Percentiles rank a stretch among this genome's conserved stretches.
Evolutionary conservation across 148 eudicot genomes (phyloP).

Genomic region (Rhododendron vialii): DNA sequence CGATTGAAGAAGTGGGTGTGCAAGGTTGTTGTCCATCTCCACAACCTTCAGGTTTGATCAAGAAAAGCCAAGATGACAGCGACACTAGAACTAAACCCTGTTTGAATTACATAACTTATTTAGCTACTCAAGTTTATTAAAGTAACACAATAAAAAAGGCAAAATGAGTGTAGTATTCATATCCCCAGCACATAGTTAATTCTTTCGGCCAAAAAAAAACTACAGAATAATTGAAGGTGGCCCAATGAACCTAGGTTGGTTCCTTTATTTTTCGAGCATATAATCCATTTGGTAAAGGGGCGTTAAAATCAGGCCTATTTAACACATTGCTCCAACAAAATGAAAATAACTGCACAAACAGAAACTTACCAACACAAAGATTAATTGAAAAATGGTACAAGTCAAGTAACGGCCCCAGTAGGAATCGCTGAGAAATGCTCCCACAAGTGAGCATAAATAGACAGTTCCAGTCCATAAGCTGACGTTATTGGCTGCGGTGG

Average conservation of each 20-base stretch:
- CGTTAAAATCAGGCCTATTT: too few relatives aligned
- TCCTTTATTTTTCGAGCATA: too few relatives aligned
- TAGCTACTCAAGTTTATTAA: not conserved
- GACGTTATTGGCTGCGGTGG: conserved; percentile 75
- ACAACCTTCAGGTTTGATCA: conserved; percentile 71
- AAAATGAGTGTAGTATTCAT: too few relatives aligned
- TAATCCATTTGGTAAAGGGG: too few relatives aligned
- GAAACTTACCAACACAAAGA: conserved; percentile 53
- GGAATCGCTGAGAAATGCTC: conserved; percentile 92
- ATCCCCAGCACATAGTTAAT: too few relatives aligned
- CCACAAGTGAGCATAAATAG: conserved; percentile 74
- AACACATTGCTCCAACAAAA: too few relatives aligned
- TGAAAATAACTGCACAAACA: too few relatives aligned
- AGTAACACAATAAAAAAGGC: too few relatives aligned
- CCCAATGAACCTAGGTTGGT: too few relatives aligned
- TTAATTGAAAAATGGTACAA: conserved; percentile 70
- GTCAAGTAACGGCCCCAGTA: conserved; percentile 94
- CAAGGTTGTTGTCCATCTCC: conserved; percentile 50
- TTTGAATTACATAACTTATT: not conserved
- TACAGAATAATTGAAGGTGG: too few relatives aligned
- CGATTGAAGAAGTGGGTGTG: conserved; percentile 26
- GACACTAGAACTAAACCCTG: conserved; percentile 71
- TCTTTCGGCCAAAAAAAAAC: too few relatives aligned
- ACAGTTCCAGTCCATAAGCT: conserved; percentile 96
- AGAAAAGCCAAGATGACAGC: conserved; percentile 51